Percentiles rank a stretch among this genome's conserved stretches.
Conservation (phyloP, 192 early-diverging fungal genomes). For the Geosiphon pyriformis region DNA sequence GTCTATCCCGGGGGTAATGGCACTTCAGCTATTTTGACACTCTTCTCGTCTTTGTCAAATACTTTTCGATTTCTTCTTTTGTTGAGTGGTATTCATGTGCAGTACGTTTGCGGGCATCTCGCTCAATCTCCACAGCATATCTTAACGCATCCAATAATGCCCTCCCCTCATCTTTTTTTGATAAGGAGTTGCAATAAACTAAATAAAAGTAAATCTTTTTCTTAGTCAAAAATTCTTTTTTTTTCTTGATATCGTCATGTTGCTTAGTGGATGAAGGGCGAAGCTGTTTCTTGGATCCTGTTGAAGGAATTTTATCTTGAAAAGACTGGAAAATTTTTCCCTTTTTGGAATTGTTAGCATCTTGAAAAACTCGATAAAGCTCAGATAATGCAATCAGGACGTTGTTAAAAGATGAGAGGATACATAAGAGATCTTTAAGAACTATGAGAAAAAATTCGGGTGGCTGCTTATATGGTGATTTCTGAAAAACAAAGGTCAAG, state of each 20-base stretch:
- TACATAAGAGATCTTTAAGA: slow-evolving; percentile 10
- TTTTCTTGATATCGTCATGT: background rate
- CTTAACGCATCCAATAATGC: background rate
- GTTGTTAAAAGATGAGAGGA: slow-evolving; percentile 2
- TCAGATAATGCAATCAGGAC: slow-evolving; percentile 13
- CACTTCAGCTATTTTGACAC: no score
- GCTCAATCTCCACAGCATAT: background rate
- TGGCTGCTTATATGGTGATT: slow-evolving; percentile 14
- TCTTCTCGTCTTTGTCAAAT: background rate
- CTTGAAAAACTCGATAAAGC: slow-evolving; percentile 12
- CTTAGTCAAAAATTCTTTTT: slow-evolving; percentile 12
- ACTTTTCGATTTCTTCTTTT: background rate
- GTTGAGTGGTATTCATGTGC: background rate
- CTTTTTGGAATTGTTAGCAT: background rate
- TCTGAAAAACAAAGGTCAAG: slow-evolving; percentile 1
- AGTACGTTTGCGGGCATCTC: background rate
- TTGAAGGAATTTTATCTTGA: no score
- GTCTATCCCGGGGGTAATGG: no score
- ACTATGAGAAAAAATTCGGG: slow-evolving; percentile 14
- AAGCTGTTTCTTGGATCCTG: no score
- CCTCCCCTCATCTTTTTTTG: background rate
- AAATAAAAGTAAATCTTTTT: slow-evolving; percentile 25
- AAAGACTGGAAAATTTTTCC: no score
- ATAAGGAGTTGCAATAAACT: slow-evolving; percentile 7
- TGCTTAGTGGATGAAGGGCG: no score